Conservation (phyloP, 2,329 filamentous ascomycete genomes). For the Fusarium stilboides region DNA sequence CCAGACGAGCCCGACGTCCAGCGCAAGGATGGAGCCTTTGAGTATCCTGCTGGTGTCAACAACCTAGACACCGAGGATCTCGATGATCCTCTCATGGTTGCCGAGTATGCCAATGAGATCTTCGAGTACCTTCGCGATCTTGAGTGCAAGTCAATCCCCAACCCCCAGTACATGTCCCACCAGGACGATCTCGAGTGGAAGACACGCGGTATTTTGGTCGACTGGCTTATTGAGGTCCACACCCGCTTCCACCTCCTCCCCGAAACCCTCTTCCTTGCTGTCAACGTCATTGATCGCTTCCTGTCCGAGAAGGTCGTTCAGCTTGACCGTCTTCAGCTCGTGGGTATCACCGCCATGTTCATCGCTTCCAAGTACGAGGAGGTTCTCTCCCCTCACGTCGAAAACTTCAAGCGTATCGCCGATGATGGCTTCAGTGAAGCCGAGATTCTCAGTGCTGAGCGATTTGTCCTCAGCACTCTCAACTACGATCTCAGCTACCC, state of each 20-base stretch:
- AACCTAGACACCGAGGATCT: constrained; percentile 89
- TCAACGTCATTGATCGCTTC: constrained; percentile 99
- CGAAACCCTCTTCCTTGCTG: constrained; percentile 94
- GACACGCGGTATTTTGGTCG: constrained; percentile 95
- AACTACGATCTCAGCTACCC: constrained; percentile 99
- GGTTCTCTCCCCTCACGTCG: constrained; percentile 94
- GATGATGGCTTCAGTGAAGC: constrained; percentile 96
- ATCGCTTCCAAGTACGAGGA: constrained; percentile 99
- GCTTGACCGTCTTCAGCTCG: constrained; percentile 94
- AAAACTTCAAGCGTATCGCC: constrained; percentile 96
- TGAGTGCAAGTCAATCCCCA: constrained; percentile 84
- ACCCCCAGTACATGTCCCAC: constrained; percentile 94
- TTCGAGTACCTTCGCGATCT: constrained; percentile 95
- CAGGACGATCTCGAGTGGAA: constrained; percentile 98
- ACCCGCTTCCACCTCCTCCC: constrained; percentile 95
- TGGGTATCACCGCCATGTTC: constrained; percentile 99
- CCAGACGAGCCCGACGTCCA: constrained; percentile 35
- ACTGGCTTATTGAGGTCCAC: constrained; percentile 99
- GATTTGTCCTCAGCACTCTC: constrained; percentile 90
- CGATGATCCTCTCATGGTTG: constrained; percentile 97
- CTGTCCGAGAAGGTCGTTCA: constrained; percentile 95
- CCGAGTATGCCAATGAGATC: constrained; percentile 96
- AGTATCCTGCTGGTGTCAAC: constrained; percentile 58
- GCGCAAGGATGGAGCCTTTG: constrained; percentile 9
- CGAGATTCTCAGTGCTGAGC: constrained; percentile 97